Evolutionary conservation across 75 land plant species (phyloP), one percentile per base, ranked within the genome.

Genomic region (Pinus tabuliformis): DNA sequence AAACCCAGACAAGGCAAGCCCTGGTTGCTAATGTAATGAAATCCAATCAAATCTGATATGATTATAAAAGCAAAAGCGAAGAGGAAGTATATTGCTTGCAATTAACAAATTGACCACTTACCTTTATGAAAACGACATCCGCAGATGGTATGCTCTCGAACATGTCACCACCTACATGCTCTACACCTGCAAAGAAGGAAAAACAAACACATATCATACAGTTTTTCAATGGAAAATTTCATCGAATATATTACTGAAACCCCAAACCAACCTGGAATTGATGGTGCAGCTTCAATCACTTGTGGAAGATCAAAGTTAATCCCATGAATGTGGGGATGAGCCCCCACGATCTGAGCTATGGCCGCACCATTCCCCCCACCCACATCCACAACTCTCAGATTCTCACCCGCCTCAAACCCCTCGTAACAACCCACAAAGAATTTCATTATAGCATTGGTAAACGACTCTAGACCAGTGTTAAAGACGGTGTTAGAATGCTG

Each of bases 101-200:
- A 37, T 37, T 37, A 37, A 37, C 4, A 3, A 37, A 37, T 26
- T 37, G 4, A 37, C 6, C 37, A 37, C 13, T 36, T 20, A 81
- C 86, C 83, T 85, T 73, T 3, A 73, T 56, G 22, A 73, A 56
- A n/a, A 73, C 49, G 57, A n/a, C 59, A 16, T 73, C 59, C 49
- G 58, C 57, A 49, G 26, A n/a, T n/a, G 75, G 75, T 26, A 73
- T 16, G 57, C 28, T 56, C 7, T 45, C 59, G 22, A 73, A 73
- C 86, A 85, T 85, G 54, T 85, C 63, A n/a, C 86, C 84, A 36
- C 62, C 84, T 3, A 78, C 76, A 16, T 81, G 63, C 75, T 81
- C 75, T 59, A 78, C 80, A 57, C 86, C 86, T 83, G 62, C 20
- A 36, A 15, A 63, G 22, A 60, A 33, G 4, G 4, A 2, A 37